Evolutionary conservation across 805 yeast species (phyloP), one percentile per base, ranked within the genome.

Genomic region (Allodekkera sacchari): DNA sequence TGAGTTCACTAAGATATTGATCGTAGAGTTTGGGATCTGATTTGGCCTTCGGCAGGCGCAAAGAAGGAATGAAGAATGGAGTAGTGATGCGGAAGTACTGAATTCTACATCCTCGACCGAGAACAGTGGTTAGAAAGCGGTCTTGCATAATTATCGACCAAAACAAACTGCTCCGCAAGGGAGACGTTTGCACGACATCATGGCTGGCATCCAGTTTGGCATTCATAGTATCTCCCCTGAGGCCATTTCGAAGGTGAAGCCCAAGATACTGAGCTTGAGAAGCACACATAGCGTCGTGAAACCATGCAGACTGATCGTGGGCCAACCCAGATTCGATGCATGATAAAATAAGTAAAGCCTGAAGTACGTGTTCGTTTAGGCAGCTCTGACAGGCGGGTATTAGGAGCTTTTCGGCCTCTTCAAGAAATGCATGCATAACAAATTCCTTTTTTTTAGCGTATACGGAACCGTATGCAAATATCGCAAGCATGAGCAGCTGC

Each of bases 141-240:
- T 56, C 61, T 32, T 56, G 61, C 18, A 53, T 22, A 4, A 54
- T 35, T 5, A 56, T 44, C 4, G 58, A 50, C 61, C 61, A 56
- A 31, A 49, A 48, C n/a, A 46, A 31, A 2, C 54, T 47, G 13
- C 36, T 35, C n/a, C 35, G 33, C 10, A 36, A 26, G 6, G 51
- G 48, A 6, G 51, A 36, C 20, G 35, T 28, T 2, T 40, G 28
- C n/a, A 32, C 29, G n/a, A 44, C 11, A 2, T 25, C 18, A 22
- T 30, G 22, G 8, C 6, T 23, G 9, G 31, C 15, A 10, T 28
- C 22, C 20, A 16, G 16, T 7, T 14, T 27, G 6, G 18, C 12
- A n/a, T 15, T 23, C 12, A 17, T 20, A 5, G 12, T 21, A 23
- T 30, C 35, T 5, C 16, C 7, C 7, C 18, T 32, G 4, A 27